phyloP scores from a whole-genome alignment of 2,329 filamentous ascomycete genomes.

The Epichloe amarillans region DNA sequence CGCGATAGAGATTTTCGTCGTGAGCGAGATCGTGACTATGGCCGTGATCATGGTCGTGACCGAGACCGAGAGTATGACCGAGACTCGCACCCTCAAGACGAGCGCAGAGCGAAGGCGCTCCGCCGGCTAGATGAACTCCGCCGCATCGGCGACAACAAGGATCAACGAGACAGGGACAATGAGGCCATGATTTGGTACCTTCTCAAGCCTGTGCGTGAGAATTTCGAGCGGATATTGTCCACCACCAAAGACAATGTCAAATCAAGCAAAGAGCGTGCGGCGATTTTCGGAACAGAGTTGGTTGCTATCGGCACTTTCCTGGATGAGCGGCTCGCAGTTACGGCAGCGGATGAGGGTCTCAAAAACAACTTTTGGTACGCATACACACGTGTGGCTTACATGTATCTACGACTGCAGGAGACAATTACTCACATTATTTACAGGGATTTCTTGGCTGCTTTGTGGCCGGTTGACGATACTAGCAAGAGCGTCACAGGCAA shows the following conservation, averaged over 20 bases:
- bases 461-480: conserved; percentile 34
- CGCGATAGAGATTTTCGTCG: conserved; percentile 12
- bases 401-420: neutral
- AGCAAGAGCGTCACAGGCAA: conserved; percentile 30
- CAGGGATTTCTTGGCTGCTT: conserved; percentile 31
- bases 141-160: conserved; percentile 34
- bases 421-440: conserved; percentile 10
- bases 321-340: conserved; percentile 30
- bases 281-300: conserved; percentile 47
- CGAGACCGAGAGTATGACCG: conserved; percentile 12
- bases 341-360: conserved; percentile 26
- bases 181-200: conserved; percentile 35
- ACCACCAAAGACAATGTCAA: conserved; percentile 51
- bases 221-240: conserved; percentile 44
- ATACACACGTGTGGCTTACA: neutral
- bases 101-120: conserved; percentile 27
- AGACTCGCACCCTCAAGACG: conserved; percentile 22
- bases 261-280: conserved; percentile 47
- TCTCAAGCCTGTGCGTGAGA: conserved; percentile 45
- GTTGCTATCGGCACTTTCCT: conserved; percentile 51
- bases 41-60: conserved; percentile 13
- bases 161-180: conserved; percentile 31
- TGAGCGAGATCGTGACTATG: conserved; percentile 11
- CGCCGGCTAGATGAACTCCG: conserved; percentile 30
- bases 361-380: conserved; percentile 39